Percentiles rank a stretch among this genome's conserved stretches.
Conservation (phyloP, 192 early-diverging fungal genomes). For the Backusella circina region DNA sequence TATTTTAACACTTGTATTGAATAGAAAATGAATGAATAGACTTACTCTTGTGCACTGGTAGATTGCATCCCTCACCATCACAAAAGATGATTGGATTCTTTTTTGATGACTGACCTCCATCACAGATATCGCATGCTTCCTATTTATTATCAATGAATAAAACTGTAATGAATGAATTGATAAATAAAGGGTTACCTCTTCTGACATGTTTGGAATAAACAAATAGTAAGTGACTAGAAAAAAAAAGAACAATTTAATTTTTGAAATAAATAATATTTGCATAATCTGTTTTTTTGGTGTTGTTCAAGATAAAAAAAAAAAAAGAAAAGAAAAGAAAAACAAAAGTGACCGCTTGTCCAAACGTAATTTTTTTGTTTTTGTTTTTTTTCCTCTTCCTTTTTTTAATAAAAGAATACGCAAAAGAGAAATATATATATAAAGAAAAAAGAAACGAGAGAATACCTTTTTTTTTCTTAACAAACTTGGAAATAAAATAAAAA, state of each 20-base stretch:
- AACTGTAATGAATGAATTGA: background rate
- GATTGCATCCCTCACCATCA: conserved; percentile 42
- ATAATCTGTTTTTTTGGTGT: background rate
- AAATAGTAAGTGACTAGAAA: background rate
- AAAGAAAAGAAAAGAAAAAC: background rate
- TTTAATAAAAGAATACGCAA: too few species aligned
- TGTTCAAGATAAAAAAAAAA: background rate
- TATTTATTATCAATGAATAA: background rate
- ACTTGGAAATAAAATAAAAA: background rate
- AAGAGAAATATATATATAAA: too few species aligned
- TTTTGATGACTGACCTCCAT: conserved; percentile 34
- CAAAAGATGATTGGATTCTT: conserved; percentile 50
- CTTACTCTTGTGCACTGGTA: conserved; percentile 38
- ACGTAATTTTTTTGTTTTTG: background rate
- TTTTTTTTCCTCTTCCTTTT: background rate
- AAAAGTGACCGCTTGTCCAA: background rate
- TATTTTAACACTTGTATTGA: background rate
- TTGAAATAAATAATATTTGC: background rate
- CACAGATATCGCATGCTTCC: conserved; percentile 42
- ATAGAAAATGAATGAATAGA: background rate
- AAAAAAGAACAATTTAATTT: background rate
- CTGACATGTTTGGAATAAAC: background rate
- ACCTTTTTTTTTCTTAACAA: background rate
- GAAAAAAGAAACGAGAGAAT: too few species aligned
- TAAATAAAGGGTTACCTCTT: background rate